Conservation (phyloP, 2,329 filamentous ascomycete species). For the Zasmidium angulare region DNA sequence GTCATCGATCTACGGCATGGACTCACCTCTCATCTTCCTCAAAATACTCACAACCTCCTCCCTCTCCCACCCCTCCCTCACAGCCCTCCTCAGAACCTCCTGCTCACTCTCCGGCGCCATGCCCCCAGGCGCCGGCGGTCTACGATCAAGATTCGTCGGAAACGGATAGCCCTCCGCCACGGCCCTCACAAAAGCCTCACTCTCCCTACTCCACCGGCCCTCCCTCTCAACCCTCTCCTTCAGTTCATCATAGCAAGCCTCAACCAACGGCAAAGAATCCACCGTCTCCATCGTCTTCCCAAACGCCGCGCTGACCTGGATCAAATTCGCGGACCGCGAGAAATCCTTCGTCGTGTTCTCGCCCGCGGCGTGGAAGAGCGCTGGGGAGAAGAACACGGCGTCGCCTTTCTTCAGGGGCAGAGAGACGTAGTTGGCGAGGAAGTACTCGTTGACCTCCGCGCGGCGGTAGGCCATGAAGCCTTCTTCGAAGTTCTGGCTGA, state of each 20-base stretch:
- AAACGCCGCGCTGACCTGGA: constrained; percentile 63
- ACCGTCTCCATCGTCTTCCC: constrained; percentile 65
- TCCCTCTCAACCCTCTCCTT: constrained; percentile 33
- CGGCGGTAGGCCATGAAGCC: constrained; percentile 61
- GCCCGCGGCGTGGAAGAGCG: constrained; percentile 63
- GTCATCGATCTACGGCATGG: constrained; percentile 9
- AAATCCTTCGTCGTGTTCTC: constrained; percentile 53
- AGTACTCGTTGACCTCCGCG: constrained; percentile 55
- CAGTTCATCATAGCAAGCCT: constrained; percentile 47
- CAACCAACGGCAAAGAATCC: constrained; percentile 52
- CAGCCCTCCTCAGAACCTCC: constrained; percentile 48
- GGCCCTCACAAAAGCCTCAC: constrained; percentile 51
- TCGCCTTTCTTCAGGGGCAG: constrained; percentile 57
- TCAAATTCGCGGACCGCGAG: constrained; percentile 58
- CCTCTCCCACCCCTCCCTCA: constrained; percentile 45
- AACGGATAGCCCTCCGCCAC: constrained; percentile 62
- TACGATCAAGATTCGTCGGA: constrained; percentile 60
- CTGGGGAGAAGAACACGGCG: constrained; percentile 64
- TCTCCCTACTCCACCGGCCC: constrained; percentile 40
- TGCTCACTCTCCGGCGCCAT: constrained; percentile 64
- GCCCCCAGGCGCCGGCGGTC: constrained; percentile 55
- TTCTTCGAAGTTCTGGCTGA: constrained; percentile 57
- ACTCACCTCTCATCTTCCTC: constrained; percentile 25
- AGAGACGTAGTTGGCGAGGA: constrained; percentile 53
- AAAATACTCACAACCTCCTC: constrained; percentile 39